Base-by-base conservation (phyloP, 164 flowering plant genomes). In the Tetracentron sinense region DNA sequence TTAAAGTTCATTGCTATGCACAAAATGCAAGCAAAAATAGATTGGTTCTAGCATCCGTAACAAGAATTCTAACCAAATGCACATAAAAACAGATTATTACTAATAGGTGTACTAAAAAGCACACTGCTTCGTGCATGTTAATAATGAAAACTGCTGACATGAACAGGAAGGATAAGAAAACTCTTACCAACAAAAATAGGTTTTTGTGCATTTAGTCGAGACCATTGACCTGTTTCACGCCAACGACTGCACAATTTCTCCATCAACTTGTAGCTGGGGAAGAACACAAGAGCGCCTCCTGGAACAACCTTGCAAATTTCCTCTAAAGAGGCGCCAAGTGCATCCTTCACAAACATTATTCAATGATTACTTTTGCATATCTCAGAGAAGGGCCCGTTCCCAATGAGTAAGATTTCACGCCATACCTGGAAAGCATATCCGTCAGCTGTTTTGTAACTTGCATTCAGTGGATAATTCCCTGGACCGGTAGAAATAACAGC, bases 181-280 rank as follows among this genome's bases (percentile, higher is more conserved):
- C 27, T 10, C 78, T 79, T 78, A 94, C 98, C 98, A 54, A 88
- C 75, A 72, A 86, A 94, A 70, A 94, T 66, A 48, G 85, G n/a
- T 65, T 94, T 94, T 54, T 69, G 81, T 28, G 82, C 84, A 71
- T 80, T 79, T 65, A 94, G 64, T 58, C 81, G 82, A 61, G 90
- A 80, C 96, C 93, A 91, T 83, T 89, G 97, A 56, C 97, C 97
- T 52, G 96, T 94, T 77, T 84, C 84, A 58, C 58, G 69, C 99
- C 99, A 94, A 25, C 97, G 92, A 44, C 51, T 72, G 60, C 85
- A 67, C 19, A 94, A 71, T 75, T 89, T 94, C 38, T 89, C 97
- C 91, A 94, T 84, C 78, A 94, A 73, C 60, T 89, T 91, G 72
- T 94, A 94, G 76, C 99, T 94, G 35, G 99, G 99, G 65, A 94